Evolutionary conservation across 2,329 filamentous ascomycete genomes (phyloP).

Genomic region (Pseudogymnoascus sp.): DNA sequence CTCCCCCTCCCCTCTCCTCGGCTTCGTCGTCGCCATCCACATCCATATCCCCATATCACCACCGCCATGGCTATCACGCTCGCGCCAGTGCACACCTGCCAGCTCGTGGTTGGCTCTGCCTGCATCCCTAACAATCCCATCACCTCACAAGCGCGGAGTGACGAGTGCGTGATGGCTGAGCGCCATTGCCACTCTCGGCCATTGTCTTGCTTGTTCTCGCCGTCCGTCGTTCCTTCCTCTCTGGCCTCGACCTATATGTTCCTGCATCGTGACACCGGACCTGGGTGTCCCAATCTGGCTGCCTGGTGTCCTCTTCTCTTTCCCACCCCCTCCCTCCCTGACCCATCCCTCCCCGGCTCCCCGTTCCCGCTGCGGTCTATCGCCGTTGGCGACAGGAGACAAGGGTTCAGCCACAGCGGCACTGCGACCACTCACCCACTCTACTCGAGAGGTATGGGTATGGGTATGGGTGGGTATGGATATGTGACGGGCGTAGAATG

Average conservation of each 20-base stretch:
- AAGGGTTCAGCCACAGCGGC: background rate
- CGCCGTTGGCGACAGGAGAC: background rate
- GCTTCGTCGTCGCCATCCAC: background rate
- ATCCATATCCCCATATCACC: background rate
- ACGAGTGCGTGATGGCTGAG: conserved; percentile 1
- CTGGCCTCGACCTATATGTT: background rate
- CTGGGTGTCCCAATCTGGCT: background rate
- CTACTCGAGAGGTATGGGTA: background rate
- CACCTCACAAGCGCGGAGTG: background rate
- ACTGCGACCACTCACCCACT: background rate
- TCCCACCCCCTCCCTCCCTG: background rate
- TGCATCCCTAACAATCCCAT: background rate
- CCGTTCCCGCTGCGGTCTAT: background rate
- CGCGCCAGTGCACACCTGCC: background rate
- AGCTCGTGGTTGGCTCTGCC: background rate
- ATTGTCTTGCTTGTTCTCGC: background rate
- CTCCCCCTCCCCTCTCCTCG: background rate
- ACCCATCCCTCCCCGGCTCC: background rate
- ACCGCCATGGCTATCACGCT: background rate
- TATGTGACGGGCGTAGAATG: background rate
- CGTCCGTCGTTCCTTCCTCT: background rate
- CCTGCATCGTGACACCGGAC: background rate
- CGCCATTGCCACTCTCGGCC: background rate
- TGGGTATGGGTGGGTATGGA: too few species aligned
- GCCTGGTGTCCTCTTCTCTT: background rate